Conservation (phyloP, 2,329 filamentous ascomycete genomes). For the Xylariaceae sp. region DNA sequence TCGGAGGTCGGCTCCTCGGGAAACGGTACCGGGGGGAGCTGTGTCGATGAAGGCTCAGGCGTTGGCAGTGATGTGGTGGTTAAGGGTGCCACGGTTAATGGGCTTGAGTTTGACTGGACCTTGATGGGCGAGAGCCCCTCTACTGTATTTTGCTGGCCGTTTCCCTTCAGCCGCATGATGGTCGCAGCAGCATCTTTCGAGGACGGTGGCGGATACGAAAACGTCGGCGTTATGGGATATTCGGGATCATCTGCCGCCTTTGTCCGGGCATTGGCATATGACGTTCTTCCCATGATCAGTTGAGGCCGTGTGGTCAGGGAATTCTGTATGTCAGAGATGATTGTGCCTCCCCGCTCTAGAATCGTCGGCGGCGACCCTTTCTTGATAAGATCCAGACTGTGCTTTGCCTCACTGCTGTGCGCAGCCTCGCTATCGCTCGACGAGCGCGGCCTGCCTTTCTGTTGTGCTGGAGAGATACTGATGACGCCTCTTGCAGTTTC, state of each 20-base stretch:
- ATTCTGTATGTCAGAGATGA: constrained; percentile 22
- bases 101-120: constrained; percentile 4
- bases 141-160: constrained; percentile 18
- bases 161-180: constrained; percentile 28
- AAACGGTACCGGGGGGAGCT: constrained; percentile 2
- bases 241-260: constrained; percentile 21
- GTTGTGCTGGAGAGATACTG: constrained; percentile 15
- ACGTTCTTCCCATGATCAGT: constrained; percentile 27
- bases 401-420: constrained; percentile 36
- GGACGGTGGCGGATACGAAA: constrained; percentile 28
- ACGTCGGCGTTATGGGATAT: constrained; percentile 23
- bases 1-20: constrained; percentile 5
- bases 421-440: constrained; percentile 28
- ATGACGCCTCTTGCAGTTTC: constrained; percentile 34
- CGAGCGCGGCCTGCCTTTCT: constrained; percentile 13
- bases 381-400: constrained; percentile 38
- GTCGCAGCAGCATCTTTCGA: constrained; percentile 29
- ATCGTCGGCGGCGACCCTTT: constrained; percentile 28
- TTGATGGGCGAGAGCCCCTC: constrained; percentile 25
- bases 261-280: constrained; percentile 29
- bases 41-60: not conserved
- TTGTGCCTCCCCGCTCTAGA: constrained; percentile 22
- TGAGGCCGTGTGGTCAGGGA: constrained; percentile 23
- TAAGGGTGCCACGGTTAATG: constrained; percentile 4
- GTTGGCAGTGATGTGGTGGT: not conserved